Base-by-base conservation (phyloP, 2,329 filamentous ascomycete genomes). In the Arthroderma uncinatum region DNA sequence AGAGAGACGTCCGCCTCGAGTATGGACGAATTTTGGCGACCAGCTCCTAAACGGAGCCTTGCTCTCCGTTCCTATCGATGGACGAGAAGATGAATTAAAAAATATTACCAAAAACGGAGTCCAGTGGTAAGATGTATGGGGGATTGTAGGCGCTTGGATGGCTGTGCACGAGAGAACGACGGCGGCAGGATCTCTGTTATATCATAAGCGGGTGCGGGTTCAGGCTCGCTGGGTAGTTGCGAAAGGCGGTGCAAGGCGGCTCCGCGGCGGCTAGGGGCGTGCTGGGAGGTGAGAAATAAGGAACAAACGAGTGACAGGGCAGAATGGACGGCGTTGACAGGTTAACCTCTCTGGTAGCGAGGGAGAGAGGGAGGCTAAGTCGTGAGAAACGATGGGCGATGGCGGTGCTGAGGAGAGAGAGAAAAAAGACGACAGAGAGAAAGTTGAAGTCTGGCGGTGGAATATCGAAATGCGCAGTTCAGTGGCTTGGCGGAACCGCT, bases 1-100 rank as follows among this genome's bases (percentile, higher is more conserved):
- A 74, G 67, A 83, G 78, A 74, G 79, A 82, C 67, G 78, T 70
- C 66, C 79, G 76, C 57, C 78, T 76, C 68, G 78, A 75, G 74
- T 81, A 78, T 64, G 75, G 76, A 69, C 71, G 72, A 79, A 80
- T 79, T 73, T 80, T 81, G 74, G 64, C 66, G 64, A 71, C 66
- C 56, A 67, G 71, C 67, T 72, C 71, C 70, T 66, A 63, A 52
- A 65, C 65, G 71, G 71, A 73, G 71, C 70, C 33, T 50, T 50
- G 47, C 14, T 50, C 47, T 10, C 47, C 47, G 47, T 16, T 50
- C n/a, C 12, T 30, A 16, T 50, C 28, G 47, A 33, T 16, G 47
- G 14, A n/a, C n/a, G n/a, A n/a, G n/a, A n/a, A n/a, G n/a, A n/a
- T n/a, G n/a, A n/a, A 48, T 14, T 28, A 16, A 30, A 48, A 48